A percentile compares a stretch with the other conserved stretches of the same genome.
Evolutionary conservation across 1,284 basidiomycete genomes (phyloP).

Genomic region (Tilletia setariae): DNA sequence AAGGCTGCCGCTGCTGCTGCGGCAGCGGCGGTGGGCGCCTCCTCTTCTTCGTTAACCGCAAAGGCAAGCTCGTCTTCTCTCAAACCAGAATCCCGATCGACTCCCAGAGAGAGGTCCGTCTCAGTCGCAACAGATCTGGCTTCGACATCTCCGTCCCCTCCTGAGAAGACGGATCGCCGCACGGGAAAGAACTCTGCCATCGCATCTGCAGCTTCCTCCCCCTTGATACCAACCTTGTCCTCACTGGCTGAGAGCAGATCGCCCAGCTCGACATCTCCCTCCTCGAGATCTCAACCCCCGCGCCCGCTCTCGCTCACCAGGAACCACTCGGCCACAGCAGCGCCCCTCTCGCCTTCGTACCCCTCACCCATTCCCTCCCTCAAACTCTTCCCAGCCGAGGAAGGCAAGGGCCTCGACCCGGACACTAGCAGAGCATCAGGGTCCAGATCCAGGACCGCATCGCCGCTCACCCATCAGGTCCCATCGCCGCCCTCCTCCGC

Average conservation of each 20-base stretch:
- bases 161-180: too few relatives aligned
- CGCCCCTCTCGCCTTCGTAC: not conserved
- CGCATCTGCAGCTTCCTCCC: not conserved
- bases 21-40: not conserved
- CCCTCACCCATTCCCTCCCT: constrained; percentile 1
- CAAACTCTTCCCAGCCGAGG: not conserved
- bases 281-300: too few relatives aligned
- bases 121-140: too few relatives aligned
- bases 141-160: too few relatives aligned
- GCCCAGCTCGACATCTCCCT: not conserved
- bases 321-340: not conserved
- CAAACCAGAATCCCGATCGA: not conserved
- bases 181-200: not conserved
- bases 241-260: not conserved
- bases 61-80: not conserved
- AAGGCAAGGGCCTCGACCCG: too few relatives aligned
- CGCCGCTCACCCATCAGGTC: too few relatives aligned
- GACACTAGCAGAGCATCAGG: too few relatives aligned
- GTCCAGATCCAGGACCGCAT: too few relatives aligned
- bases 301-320: too few relatives aligned
- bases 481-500: too few relatives aligned
- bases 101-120: not conserved
- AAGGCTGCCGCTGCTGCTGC: constrained; percentile 16
- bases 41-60: not conserved
- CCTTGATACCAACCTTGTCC: not conserved